Base-by-base conservation (phyloP, 1,284 basidiomycete species). In the Clitocybe nebularis region DNA sequence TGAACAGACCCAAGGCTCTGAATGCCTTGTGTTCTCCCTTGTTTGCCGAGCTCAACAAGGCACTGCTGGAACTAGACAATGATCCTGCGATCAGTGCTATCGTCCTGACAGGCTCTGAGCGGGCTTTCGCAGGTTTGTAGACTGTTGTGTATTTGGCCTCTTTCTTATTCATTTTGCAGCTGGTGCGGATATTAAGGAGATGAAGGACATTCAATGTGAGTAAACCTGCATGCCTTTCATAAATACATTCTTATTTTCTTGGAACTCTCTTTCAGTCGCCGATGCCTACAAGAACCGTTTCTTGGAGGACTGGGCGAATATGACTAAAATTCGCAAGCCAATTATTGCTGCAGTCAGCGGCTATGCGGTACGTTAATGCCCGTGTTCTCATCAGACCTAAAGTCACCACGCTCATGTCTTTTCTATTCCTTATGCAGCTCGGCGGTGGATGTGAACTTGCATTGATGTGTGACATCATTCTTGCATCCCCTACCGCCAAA, bases 371-470 rank as follows among this genome's bases (percentile, higher is more conserved):
- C 56, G 89, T 56, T 33, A 13, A 6, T 26, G 20, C 4, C 3
- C 8, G 23, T 24, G 2, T 9, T 14, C 19, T 8, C 13, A 32
- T 13, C 19, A 16, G 16, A 5, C 17, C 8, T 16, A 4, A 20
- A 23, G 8, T 30, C 2, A 38, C 14, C 9, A 17, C 3, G 6
- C 33, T 46, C n/a, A 43, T 35, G 41, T 22, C 3, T 11, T 9
- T 20, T 33, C 10, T 40, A 19, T n/a, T 38, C 28, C 28, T 17
- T 36, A n/a, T n/a, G 24, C 48, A 85, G 91, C 87, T 99, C 49
- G 95, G 95, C 9, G 95, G 95, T 37, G 95, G 95, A 39, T 95
- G 93, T 58, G 95, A 99, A 63, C 80, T 99, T 37, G 94, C 95
- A 8, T 81, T 98, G 61, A 91, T 94, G 85, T 90, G 91, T 64